Conservation (phyloP, 1,139 yeast species). For the Eremothecium coryli region DNA sequence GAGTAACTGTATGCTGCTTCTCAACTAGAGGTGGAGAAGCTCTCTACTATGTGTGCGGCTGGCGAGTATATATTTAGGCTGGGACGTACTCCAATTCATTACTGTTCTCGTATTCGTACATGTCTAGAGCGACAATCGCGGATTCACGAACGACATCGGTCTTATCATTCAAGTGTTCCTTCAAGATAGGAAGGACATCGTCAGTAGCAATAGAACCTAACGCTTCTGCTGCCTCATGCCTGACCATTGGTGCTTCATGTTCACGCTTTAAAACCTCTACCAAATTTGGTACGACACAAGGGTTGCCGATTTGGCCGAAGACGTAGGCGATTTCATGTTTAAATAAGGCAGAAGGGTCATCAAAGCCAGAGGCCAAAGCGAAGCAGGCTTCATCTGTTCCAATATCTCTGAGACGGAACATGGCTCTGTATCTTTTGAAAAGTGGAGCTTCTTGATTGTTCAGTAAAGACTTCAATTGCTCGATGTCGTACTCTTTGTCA, state of each 20-base stretch:
- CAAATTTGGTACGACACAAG: slow-evolving; percentile 83
- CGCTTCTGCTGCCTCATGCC: slow-evolving; percentile 99
- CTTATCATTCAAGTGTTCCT: slow-evolving; percentile 66
- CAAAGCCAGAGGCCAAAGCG: slow-evolving; percentile 85
- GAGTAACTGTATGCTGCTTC: no score
- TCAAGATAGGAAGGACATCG: slow-evolving; percentile 82
- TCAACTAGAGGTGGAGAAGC: no score
- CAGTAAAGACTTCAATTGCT: slow-evolving; percentile 55
- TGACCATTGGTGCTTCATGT: slow-evolving; percentile 91
- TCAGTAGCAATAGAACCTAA: slow-evolving; percentile 96
- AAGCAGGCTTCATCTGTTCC: slow-evolving; percentile 88
- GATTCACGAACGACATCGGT: slow-evolving; percentile 92
- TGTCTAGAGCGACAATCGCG: slow-evolving; percentile 92
- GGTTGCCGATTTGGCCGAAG: slow-evolving; percentile 93
- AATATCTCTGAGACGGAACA: slow-evolving; percentile 94
- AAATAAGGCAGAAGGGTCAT: slow-evolving; percentile 85
- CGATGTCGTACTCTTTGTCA: slow-evolving; percentile 49
- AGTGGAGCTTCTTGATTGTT: slow-evolving; percentile 71
- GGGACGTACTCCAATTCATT: slow-evolving; percentile 72
- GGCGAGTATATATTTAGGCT: no score
- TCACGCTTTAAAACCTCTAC: slow-evolving; percentile 69
- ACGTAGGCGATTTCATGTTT: slow-evolving; percentile 98
- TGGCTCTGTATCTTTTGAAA: slow-evolving; percentile 93
- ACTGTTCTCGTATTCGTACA: slow-evolving; percentile 93
- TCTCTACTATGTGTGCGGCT: no score